Conservation (phyloP, 306 rosid genomes). For the Canavalia ensiformis region DNA sequence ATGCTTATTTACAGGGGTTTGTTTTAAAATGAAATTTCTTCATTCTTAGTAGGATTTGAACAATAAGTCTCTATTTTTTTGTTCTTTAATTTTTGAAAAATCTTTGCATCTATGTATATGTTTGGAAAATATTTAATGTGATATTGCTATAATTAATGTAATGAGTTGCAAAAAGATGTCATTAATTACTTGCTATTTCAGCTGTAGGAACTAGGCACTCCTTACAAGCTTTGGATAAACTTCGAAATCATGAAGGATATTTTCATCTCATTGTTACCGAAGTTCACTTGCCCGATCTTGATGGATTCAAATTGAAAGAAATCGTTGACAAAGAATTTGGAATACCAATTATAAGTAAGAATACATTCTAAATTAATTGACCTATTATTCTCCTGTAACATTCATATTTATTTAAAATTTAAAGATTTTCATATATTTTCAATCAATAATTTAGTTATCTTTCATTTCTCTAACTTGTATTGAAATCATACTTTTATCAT, state of each 20-base stretch:
- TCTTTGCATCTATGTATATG: too few relatives aligned
- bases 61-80: too few relatives aligned
- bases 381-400: neutral
- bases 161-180: neutral
- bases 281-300: neutral
- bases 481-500: neutral
- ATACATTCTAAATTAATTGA: neutral
- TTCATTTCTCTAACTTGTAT: neutral
- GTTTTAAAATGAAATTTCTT: too few relatives aligned
- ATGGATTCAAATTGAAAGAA: neutral
- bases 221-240: neutral
- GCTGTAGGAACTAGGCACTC: neutral
- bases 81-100: too few relatives aligned
- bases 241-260: neutral
- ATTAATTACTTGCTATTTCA: neutral
- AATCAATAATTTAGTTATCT: neutral
- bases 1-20: too few relatives aligned
- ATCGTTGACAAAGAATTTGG: neutral
- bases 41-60: too few relatives aligned
- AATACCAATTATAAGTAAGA: constrained; percentile 5
- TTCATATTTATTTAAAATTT: neutral
- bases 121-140: too few relatives aligned
- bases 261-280: neutral
- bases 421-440: neutral
- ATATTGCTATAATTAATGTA: neutral